Evolutionary conservation across 805 yeast species (phyloP), one percentile per base, ranked within the genome.

Genomic region (Pichia insulana): DNA sequence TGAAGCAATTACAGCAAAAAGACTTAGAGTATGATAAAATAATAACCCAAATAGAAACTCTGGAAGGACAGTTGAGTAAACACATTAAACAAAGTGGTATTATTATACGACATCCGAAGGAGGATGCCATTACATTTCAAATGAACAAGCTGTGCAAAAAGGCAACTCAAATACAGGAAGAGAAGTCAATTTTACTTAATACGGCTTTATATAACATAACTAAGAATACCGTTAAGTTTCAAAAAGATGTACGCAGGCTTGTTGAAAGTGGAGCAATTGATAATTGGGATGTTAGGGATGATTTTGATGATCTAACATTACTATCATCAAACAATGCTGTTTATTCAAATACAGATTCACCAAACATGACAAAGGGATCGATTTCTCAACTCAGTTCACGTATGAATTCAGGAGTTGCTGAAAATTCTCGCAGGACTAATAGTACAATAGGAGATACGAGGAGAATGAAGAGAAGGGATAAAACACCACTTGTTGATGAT

Each of bases 21-120:
- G 97, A 90, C 57, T 53, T 69, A 32, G 76, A 74, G 52, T 65
- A 81, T 25, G 74, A 75, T 53, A 94, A 84, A 43, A 69, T 74
- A 7, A 70, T 85, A 43, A 76, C 76, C 55, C 74, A 83, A 51
- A 73, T 78, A 48, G 78, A 73, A 51, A 79, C 77, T 44, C 72
- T 81, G 50, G 97, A 90, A 55, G 68, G 74, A n/a, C 85, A 80
- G 48, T 64, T 90, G 41, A 95, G 84, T 56, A 88, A 87, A 58
- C 81, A 76, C 58, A 83, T 88, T 47, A 77, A 81, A 49, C 80
- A 83, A 38, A 78, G 85, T 61, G 96, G 97, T 1, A 81, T 96
- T 1, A 63, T 82, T 34, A 73, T 81, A 1, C 83, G 79, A 49
- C 82, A 82, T 59, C 92, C 96, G 2, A 83, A 86, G 49, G 98